These are phyloP conservation scores for Trichocomaceae sp. DNA, from an alignment of 2,329 filamentous ascomycete species.

Conservation along the genomic window DNA sequence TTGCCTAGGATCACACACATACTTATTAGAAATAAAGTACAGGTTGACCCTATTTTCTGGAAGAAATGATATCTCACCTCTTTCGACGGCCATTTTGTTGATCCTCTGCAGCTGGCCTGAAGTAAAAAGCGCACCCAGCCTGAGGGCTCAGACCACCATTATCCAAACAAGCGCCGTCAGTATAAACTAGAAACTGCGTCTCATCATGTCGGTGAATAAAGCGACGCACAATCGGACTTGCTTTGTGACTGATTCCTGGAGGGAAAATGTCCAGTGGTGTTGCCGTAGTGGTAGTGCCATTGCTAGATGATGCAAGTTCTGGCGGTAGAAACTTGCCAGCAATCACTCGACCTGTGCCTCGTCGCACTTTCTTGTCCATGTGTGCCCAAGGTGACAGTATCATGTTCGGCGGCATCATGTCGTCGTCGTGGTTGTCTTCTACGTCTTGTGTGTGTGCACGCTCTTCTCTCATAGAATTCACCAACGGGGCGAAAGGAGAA, in stretches of 20 bases:
- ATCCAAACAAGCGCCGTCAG: constrained; percentile 42
- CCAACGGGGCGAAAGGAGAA: no score
- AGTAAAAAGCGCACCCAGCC: constrained; percentile 39
- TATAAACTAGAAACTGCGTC: constrained; percentile 36
- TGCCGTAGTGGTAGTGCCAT: not conserved
- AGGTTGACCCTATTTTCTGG: no score
- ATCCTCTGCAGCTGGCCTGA: constrained; percentile 10
- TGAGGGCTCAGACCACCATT: constrained; percentile 35
- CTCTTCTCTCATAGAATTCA: no score
- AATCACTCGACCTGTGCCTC: constrained; percentile 28
- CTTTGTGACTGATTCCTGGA: not conserved
- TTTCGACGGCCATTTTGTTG: constrained; percentile 1
- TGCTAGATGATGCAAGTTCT: not conserved
- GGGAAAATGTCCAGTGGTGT: constrained; percentile 3
- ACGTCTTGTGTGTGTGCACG: no score
- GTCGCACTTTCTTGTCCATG: constrained; percentile 5
- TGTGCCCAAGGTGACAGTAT: not conserved
- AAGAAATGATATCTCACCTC: no score
- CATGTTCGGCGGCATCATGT: not conserved
- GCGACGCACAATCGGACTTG: not conserved
- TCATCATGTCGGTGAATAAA: constrained; percentile 26
- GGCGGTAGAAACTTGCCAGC: constrained; percentile 27
- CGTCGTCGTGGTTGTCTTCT: no score
- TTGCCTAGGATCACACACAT: no score
- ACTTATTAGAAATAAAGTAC: no score